phyloP scores from a whole-genome alignment of 768 basidiomycete species.

The Tylopilus rubrobrunneus region DNA sequence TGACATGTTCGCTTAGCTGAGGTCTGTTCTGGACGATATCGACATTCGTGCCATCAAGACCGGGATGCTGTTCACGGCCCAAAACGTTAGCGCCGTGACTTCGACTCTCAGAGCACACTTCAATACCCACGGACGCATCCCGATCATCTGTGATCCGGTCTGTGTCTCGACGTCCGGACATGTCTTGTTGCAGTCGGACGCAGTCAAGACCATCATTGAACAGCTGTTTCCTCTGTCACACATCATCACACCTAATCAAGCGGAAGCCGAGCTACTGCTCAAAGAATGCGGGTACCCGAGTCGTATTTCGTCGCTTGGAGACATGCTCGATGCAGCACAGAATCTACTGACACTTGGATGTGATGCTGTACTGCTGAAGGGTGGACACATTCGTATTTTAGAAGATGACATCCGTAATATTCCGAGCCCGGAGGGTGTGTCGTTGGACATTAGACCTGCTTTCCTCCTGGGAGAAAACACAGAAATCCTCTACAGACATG shows the following conservation, averaged over 20 bases:
- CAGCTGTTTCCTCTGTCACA: slow-evolving; percentile 70
- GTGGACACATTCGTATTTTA: slow-evolving; percentile 64
- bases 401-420: slow-evolving; percentile 42
- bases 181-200: slow-evolving; percentile 63
- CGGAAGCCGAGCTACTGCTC: slow-evolving; percentile 72
- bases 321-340: slow-evolving; percentile 58
- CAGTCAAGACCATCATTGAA: slow-evolving; percentile 52
- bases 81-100: slow-evolving; percentile 49
- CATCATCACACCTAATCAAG: slow-evolving; percentile 81
- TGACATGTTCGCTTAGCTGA: slow-evolving; percentile 44
- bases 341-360: slow-evolving; percentile 47
- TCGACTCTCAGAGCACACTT: slow-evolving; percentile 45
- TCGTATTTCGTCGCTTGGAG: slow-evolving; percentile 44
- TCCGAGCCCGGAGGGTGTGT: slow-evolving; percentile 21
- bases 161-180: slow-evolving; percentile 90
- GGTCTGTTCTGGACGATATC: slow-evolving; percentile 68
- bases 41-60: slow-evolving; percentile 75
- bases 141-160: slow-evolving; percentile 84
- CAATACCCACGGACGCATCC: slow-evolving; percentile 33
- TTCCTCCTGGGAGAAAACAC: slow-evolving; percentile 52
- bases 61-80: slow-evolving; percentile 78
- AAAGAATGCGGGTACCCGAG: slow-evolving; percentile 29
- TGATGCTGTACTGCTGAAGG: slow-evolving; percentile 72
- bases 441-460: slow-evolving; percentile 40
- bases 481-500: slow-evolving; percentile 49